These are phyloP conservation scores for Ogataea ramenticola DNA, from an alignment of 805 yeast genomes.

Conservation along the genomic window DNA sequence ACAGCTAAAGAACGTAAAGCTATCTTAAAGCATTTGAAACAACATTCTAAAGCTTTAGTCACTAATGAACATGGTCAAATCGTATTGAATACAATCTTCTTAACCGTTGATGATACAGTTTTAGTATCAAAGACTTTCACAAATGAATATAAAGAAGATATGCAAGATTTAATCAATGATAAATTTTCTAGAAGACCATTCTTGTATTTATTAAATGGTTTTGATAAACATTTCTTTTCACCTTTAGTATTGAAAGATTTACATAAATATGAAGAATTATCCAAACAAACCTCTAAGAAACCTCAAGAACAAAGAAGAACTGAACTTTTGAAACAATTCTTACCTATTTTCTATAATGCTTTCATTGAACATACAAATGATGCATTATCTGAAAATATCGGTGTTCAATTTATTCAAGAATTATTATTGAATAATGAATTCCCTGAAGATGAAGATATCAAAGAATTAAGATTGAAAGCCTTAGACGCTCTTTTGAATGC, in stretches of 20 bases:
- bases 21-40: constrained; percentile 64
- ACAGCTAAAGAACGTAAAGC: constrained; percentile 88
- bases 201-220: constrained; percentile 69
- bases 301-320: constrained; percentile 67
- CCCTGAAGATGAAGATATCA: constrained; percentile 34
- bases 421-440: constrained; percentile 44
- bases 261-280: constrained; percentile 49
- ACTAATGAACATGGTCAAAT: constrained; percentile 81
- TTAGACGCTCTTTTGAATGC: constrained; percentile 49
- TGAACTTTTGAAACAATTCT: constrained; percentile 59
- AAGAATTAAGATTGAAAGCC: constrained; percentile 34
- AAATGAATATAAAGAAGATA: constrained; percentile 44
- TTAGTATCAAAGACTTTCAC: constrained; percentile 67
- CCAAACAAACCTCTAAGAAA: constrained; percentile 73
- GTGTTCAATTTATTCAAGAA: constrained; percentile 79
- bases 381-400: constrained; percentile 62
- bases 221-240: constrained; percentile 75
- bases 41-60: constrained; percentile 68
- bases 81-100: constrained; percentile 70
- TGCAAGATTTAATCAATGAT: constrained; percentile 52
- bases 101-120: constrained; percentile 92
- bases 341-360: constrained; percentile 56
- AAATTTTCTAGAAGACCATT: constrained; percentile 88
- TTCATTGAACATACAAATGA: constrained; percentile 43
- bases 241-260: constrained; percentile 60